These are phyloP conservation scores for Xylariales sp. DNA, from an alignment of 2,329 filamentous ascomycete genomes.

Conservation along the genomic window DNA sequence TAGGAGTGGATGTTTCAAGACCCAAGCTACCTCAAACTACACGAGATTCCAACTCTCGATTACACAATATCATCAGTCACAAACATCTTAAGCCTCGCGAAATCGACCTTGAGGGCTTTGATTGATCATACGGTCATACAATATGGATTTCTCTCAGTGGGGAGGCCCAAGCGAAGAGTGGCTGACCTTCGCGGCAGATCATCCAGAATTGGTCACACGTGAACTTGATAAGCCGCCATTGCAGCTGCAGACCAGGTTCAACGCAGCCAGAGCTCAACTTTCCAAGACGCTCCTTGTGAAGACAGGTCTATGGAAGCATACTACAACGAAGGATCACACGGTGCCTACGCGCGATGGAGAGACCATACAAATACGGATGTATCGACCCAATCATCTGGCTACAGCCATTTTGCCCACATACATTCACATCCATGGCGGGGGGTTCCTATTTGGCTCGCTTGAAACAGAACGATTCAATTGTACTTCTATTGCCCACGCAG, in stretches of 20 bases:
- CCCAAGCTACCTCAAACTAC: no score
- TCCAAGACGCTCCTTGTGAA: constrained; percentile 16
- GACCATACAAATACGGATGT: constrained; percentile 37
- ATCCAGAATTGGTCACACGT: constrained; percentile 17
- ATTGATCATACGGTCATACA: no score
- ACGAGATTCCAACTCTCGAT: no score
- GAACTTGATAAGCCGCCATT: constrained; percentile 19
- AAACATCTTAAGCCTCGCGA: no score
- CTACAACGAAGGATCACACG: constrained; percentile 22
- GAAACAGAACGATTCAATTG: constrained; percentile 44
- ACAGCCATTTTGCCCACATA: constrained; percentile 34
- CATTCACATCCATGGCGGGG: constrained; percentile 48
- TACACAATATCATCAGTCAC: no score
- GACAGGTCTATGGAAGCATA: constrained; percentile 15
- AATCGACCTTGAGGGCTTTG: no score
- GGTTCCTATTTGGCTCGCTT: constrained; percentile 46
- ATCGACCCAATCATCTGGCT: constrained; percentile 33
- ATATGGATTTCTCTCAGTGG: constrained; percentile 31
- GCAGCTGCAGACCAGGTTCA: constrained; percentile 24
- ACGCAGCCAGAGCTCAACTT: constrained; percentile 23
- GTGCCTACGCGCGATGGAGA: constrained; percentile 41
- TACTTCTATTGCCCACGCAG: constrained; percentile 33
- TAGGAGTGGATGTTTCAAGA: not conserved
- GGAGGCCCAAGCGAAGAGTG: constrained; percentile 34
- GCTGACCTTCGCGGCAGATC: constrained; percentile 25